Percentiles rank a stretch among this genome's conserved stretches.
Evolutionary conservation across 164 flowering plant genomes (phyloP).

Genomic region (Platanus orientalis): DNA sequence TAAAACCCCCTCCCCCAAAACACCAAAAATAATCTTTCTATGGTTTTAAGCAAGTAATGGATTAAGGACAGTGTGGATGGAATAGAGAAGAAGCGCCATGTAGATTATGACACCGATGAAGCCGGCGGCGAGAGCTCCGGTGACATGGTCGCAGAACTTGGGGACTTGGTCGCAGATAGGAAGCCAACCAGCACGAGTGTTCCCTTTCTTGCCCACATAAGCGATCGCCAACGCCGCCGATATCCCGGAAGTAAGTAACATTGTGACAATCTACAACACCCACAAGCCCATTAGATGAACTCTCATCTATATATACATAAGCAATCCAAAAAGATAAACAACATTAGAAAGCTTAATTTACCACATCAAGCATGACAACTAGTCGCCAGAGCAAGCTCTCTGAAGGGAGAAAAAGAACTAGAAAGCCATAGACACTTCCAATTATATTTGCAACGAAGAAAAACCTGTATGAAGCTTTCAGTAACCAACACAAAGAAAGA

Average conservation of each 20-base stretch:
- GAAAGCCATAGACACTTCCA: constrained; percentile 42
- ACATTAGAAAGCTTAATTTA: too few relatives aligned
- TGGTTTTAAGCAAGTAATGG: constrained; percentile 20
- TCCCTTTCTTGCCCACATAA: constrained; percentile 71
- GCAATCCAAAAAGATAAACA: too few relatives aligned
- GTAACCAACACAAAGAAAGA: not conserved
- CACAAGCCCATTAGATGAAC: not conserved
- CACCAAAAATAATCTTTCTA: too few relatives aligned
- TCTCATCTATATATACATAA: not conserved
- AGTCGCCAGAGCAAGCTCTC: constrained; percentile 34
- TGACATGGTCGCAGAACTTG: constrained; percentile 50
- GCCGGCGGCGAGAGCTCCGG: constrained; percentile 51
- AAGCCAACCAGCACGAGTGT: constrained; percentile 66
- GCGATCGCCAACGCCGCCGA: constrained; percentile 68
- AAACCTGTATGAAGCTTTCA: constrained; percentile 35
- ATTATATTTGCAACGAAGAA: constrained; percentile 55
- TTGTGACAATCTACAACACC: constrained; percentile 32
- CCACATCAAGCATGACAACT: constrained; percentile 55
- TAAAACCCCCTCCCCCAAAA: too few relatives aligned
- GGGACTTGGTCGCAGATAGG: constrained; percentile 70
- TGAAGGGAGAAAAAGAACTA: constrained; percentile 40
- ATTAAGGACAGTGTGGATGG: constrained; percentile 34
- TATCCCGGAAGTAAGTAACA: constrained; percentile 53
- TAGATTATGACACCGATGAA: constrained; percentile 39
- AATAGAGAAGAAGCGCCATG: constrained; percentile 34